Conservation (phyloP, 2,329 filamentous ascomycete species). For the Ophiostoma sp. region DNA sequence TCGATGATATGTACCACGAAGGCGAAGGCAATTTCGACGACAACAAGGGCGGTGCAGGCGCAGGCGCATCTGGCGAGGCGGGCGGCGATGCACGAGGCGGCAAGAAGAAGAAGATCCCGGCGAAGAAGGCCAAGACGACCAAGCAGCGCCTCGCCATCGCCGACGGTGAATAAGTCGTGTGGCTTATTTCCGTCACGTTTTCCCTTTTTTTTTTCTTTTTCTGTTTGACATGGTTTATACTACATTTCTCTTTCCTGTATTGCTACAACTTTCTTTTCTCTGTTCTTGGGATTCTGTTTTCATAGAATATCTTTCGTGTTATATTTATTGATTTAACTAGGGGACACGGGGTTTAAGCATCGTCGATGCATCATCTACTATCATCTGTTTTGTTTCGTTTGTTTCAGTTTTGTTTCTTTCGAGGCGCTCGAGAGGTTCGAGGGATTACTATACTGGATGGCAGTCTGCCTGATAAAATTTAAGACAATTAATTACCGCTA, state of each 20-base stretch:
- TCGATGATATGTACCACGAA: constrained; percentile 99
- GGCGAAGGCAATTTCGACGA: constrained; percentile 99
- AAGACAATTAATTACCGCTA: no score
- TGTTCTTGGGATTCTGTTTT: not conserved
- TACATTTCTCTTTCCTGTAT: not conserved
- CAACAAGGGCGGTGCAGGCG: constrained; percentile 71
- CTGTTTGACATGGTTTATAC: not conserved
- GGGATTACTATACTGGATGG: not conserved
- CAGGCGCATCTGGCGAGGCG: constrained; percentile 74
- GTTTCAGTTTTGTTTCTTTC: constrained; percentile 2
- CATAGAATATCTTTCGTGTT: constrained; percentile 4
- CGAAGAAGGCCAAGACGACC: constrained; percentile 62
- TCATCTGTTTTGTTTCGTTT: not conserved
- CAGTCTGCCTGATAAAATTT: no score
- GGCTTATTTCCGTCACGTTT: not conserved
- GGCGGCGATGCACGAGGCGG: constrained; percentile 41
- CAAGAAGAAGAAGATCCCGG: constrained; percentile 50
- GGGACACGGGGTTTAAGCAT: not conserved
- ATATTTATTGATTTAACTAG: constrained; percentile 1
- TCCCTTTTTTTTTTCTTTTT: not conserved
- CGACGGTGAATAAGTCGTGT: constrained; percentile 46
- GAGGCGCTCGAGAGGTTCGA: not conserved
- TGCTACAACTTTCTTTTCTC: constrained; percentile 4
- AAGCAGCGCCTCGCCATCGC: constrained; percentile 65
- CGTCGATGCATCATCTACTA: not conserved